Evolutionary conservation across 2,329 filamentous ascomycete species (phyloP).

Genomic region (Chrysosporium queenslandicum): DNA sequence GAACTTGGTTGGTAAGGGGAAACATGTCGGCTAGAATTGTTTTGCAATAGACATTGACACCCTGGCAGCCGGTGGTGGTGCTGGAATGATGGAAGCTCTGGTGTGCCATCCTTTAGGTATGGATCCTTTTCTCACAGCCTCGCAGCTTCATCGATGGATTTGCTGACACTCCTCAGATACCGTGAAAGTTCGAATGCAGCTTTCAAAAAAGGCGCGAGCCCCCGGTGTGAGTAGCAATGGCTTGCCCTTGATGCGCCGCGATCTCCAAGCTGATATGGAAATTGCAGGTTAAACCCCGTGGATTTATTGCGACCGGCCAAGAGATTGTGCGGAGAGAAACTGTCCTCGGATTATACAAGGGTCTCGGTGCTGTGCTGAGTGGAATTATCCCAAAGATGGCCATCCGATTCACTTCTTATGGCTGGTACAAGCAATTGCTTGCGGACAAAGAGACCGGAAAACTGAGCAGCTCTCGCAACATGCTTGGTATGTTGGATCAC

Average conservation of each 20-base stretch:
- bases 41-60: slow-evolving; percentile 16
- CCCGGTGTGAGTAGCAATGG: slow-evolving; percentile 53
- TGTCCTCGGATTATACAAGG: slow-evolving; percentile 89
- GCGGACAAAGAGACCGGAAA: slow-evolving; percentile 57
- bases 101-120: slow-evolving; percentile 86
- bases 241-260: not conserved
- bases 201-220: slow-evolving; percentile 71
- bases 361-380: slow-evolving; percentile 88
- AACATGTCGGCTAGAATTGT: slow-evolving; percentile 15
- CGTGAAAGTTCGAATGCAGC: slow-evolving; percentile 99
- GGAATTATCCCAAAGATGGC: slow-evolving; percentile 99
- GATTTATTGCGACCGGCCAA: slow-evolving; percentile 74
- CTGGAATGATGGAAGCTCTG: slow-evolving; percentile 98
- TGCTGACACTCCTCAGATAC: slow-evolving; percentile 52
- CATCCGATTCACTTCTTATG: slow-evolving; percentile 95
- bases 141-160: slow-evolving; percentile 7
- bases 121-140: slow-evolving; percentile 19
- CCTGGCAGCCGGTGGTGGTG: slow-evolving; percentile 73
- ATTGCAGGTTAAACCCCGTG: slow-evolving; percentile 58
- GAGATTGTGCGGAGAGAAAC: slow-evolving; percentile 88
- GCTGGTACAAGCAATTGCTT: slow-evolving; percentile 80
- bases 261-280: not conserved
- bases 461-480: slow-evolving; percentile 62
- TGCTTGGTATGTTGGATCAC: slow-evolving; percentile 43
- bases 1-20: slow-evolving; percentile 70